These are phyloP conservation scores for Pseudotulostoma volvatum DNA, from an alignment of 495 filamentous ascomycete genomes.

Conservation along the genomic window DNA sequence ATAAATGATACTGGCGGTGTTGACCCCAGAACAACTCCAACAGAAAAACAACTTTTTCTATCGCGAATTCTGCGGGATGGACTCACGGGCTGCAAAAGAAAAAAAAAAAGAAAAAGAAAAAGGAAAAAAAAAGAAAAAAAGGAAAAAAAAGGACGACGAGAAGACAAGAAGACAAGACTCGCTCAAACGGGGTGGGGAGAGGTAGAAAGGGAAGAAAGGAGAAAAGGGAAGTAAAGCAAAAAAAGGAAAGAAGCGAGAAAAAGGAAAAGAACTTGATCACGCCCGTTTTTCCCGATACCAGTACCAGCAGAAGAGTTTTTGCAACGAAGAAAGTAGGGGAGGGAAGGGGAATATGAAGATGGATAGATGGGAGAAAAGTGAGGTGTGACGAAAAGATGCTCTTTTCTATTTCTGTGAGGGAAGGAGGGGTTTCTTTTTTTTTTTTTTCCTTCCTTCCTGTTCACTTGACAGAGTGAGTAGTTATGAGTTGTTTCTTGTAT, in stretches of 20 bases:
- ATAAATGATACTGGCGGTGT: too few relatives aligned
- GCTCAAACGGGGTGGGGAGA: constrained; percentile 1
- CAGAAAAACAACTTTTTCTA: constrained; percentile 7
- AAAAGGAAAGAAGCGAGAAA: constrained; percentile 5
- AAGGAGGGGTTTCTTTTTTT: too few relatives aligned
- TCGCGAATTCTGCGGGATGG: constrained; percentile 5
- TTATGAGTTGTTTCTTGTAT: too few relatives aligned
- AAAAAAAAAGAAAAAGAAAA: constrained; percentile 3
- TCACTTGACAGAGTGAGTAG: too few relatives aligned
- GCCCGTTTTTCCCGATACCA: too few relatives aligned
- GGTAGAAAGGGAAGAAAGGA: constrained; percentile 4
- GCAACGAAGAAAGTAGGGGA: constrained; percentile 2
- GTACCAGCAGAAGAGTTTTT: constrained; percentile 4
- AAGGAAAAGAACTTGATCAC: too few relatives aligned
- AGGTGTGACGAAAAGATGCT: constrained; percentile 12
- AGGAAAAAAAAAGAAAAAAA: constrained; percentile 4
- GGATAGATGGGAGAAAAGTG: too few relatives aligned
- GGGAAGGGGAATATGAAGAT: constrained; percentile 9
- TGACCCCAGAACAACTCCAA: too few relatives aligned
- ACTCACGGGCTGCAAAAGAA: constrained; percentile 7
- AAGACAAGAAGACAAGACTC: constrained; percentile 7
- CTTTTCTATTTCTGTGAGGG: constrained; percentile 10
- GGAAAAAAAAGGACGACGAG: constrained; percentile 12
- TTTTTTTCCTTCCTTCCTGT: too few relatives aligned
- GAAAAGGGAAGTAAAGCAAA: constrained; percentile 11